Base-by-base conservation (phyloP, 768 basidiomycete genomes). In the Lactarius trivialis region DNA sequence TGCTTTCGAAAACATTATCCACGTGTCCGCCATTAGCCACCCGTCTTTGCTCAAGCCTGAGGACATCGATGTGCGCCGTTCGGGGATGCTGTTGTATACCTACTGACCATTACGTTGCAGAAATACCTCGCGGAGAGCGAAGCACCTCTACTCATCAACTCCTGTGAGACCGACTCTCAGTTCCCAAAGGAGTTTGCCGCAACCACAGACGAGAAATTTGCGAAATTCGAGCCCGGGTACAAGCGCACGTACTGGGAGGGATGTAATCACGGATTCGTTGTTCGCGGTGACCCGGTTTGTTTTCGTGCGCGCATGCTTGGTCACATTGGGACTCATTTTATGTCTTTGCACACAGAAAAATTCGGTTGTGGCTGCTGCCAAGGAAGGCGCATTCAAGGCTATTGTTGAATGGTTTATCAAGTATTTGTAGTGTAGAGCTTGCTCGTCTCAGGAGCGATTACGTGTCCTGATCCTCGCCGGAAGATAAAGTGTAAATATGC, bases 71-170 rank as follows among this genome's bases (percentile, higher is more conserved):
- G 75, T 73, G 58, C 28, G 65, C 54, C 39, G 15, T 48, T 41
- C 45, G 14, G 30, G 19, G 14, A 30, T 24, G 15, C 51, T 19
- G 26, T 26, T 21, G n/a, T 33, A 32, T 45, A 15, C 36, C 2
- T 30, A 9, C 45, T 32, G 52, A 58, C 1, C n/a, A 37, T 12
- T 21, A 8, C 24, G n/a, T 39, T n/a, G 6, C 60, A 77, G 75
- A 69, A 66, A 65, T 78, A 77, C 62, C 63, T 68, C 48, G 63
- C 63, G 45, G 64, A 57, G 58, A 70, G 76, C 48, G 72, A 71
- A 28, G 75, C 74, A 2, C 79, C 80, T 24, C 73, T 79, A 34
- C 73, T 80, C 30, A 74, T 79, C 68, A 76, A 78, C 67, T 72
- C 74, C 17, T 77, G 78, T 65, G 73, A 76, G 50, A 37, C 68